Percentiles rank a stretch among this genome's conserved stretches.
phyloP scores from a whole-genome alignment of 1,139 yeast genomes.

The Pichia sp. region DNA sequence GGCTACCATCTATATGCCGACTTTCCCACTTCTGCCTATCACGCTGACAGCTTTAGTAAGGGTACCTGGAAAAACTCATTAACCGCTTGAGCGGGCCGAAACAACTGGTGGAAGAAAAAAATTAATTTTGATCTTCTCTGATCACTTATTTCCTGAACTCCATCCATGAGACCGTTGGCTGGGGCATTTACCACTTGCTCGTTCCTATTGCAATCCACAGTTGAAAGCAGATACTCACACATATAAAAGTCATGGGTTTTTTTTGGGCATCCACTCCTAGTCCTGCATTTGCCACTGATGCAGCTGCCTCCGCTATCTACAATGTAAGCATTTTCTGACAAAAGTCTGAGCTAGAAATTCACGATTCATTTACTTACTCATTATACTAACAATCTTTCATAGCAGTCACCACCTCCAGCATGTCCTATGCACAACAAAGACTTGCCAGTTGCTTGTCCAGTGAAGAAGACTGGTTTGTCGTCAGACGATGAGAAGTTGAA shows the following conservation, averaged over 20 bases:
- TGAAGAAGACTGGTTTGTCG: slow-evolving; percentile 7
- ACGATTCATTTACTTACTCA: too few relatives aligned
- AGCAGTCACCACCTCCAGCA: slow-evolving; percentile 16
- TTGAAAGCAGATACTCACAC: background rate
- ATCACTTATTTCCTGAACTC: background rate
- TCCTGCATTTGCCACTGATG: background rate
- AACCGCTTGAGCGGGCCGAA: background rate
- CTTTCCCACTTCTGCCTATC: background rate
- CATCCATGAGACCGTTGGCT: too few relatives aligned
- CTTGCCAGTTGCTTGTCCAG: slow-evolving; percentile 33
- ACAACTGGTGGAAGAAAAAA: background rate
- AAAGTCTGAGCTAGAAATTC: background rate
- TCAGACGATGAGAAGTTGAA: slow-evolving; percentile 41
- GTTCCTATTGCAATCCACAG: too few relatives aligned
- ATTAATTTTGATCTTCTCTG: background rate
- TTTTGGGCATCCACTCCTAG: slow-evolving; percentile 22
- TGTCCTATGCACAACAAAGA: slow-evolving; percentile 18
- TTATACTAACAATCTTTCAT: background rate
- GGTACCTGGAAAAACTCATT: background rate
- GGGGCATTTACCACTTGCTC: too few relatives aligned
- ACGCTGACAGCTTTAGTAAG: background rate
- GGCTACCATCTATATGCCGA: too few relatives aligned
- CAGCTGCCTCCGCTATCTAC: background rate
- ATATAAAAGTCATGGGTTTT: slow-evolving; percentile 53
- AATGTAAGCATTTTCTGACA: background rate